phyloP scores from a whole-genome alignment of 2,329 filamentous ascomycete species.

The Colletotrichum paranaense region DNA sequence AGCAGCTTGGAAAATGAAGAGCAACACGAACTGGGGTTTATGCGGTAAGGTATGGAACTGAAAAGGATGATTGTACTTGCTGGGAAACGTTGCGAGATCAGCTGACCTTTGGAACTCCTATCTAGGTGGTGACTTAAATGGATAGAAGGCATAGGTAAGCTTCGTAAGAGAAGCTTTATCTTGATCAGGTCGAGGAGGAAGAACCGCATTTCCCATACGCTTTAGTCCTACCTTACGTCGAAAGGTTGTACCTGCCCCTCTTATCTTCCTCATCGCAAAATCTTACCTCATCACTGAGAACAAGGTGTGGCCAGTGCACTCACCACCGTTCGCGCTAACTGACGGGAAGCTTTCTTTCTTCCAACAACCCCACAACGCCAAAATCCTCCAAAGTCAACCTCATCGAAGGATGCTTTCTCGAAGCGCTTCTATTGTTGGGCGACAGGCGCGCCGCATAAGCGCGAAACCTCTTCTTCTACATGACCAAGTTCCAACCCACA shows the following conservation, averaged over 20 bases:
- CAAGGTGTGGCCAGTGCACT: slow-evolving; percentile 36
- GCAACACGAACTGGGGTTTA: background rate
- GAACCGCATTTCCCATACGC: too few species aligned
- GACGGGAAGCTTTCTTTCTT: slow-evolving; percentile 14
- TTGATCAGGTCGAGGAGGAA: background rate
- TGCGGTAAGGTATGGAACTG: background rate
- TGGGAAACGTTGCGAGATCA: background rate
- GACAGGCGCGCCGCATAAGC: slow-evolving; percentile 23
- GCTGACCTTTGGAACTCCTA: background rate
- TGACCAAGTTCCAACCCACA: too few species aligned
- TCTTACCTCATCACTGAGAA: slow-evolving; percentile 8
- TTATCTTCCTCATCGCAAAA: slow-evolving; percentile 9
- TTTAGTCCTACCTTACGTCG: too few species aligned
- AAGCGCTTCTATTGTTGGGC: slow-evolving; percentile 16
- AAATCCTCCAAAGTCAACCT: slow-evolving; percentile 24
- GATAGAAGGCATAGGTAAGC: background rate
- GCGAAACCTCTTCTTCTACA: background rate
- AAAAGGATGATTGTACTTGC: background rate
- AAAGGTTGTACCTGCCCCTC: background rate
- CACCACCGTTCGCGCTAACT: slow-evolving; percentile 15
- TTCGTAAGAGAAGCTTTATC: background rate
- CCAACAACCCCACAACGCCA: slow-evolving; percentile 26
- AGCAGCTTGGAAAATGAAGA: background rate
- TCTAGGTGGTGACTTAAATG: background rate
- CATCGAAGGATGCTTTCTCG: slow-evolving; percentile 5